Conservation (phyloP, 495 filamentous ascomycete genomes). For the Penicillium parvum region DNA sequence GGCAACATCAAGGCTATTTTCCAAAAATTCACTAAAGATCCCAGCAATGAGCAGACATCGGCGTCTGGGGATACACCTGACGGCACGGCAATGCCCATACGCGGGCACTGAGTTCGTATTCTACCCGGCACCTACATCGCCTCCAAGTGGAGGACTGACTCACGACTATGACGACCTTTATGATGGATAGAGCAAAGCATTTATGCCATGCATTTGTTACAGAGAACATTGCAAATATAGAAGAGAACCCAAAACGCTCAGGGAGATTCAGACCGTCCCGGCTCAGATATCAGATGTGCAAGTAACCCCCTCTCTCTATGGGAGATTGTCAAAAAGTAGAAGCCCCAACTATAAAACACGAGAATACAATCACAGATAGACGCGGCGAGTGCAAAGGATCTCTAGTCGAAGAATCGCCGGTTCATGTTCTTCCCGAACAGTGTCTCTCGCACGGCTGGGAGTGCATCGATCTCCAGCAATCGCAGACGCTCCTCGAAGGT, state of each 20-base stretch:
- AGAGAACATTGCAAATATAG: slow-evolving; percentile 28
- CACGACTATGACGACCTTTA: slow-evolving; percentile 11
- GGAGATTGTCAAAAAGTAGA: slow-evolving; percentile 9
- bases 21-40: background rate
- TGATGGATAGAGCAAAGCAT: slow-evolving; percentile 9
- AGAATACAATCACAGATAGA: slow-evolving; percentile 11
- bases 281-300: slow-evolving; percentile 20
- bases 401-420: slow-evolving; percentile 86
- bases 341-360: slow-evolving; percentile 26
- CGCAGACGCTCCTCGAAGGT: slow-evolving; percentile 89
- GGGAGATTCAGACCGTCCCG: slow-evolving; percentile 16
- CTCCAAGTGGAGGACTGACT: slow-evolving; percentile 1
- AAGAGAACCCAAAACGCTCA: slow-evolving; percentile 35
- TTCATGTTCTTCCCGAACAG: slow-evolving; percentile 92
- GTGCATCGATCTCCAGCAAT: slow-evolving; percentile 74
- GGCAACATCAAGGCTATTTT: slow-evolving; percentile 12
- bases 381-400: slow-evolving; percentile 2
- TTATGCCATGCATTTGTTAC: slow-evolving; percentile 6
- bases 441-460: slow-evolving; percentile 77
- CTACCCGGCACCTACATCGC: no score
- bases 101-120: slow-evolving; percentile 6
- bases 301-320: slow-evolving; percentile 17
- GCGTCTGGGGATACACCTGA: background rate
- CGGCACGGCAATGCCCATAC: slow-evolving; percentile 14
- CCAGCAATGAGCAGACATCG: background rate